phyloP scores from a whole-genome alignment of 2,329 filamentous ascomycete genomes.

The Seiridium unicorne region DNA sequence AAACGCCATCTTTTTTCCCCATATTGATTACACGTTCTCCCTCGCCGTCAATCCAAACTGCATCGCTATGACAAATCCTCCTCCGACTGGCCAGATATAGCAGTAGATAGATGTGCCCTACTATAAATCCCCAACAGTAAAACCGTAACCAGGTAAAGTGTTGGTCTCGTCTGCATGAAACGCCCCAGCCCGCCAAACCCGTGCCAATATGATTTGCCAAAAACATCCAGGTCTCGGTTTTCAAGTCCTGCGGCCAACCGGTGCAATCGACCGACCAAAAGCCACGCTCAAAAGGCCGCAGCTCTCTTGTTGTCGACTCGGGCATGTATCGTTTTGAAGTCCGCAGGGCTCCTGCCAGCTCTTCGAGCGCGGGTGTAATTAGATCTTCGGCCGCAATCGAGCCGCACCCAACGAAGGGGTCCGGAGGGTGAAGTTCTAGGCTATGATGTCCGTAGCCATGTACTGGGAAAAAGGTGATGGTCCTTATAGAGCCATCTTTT shows the following conservation, averaged over 20 bases:
- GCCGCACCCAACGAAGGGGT: slow-evolving; percentile 46
- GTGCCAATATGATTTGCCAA: slow-evolving; percentile 58
- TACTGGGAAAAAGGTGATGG: slow-evolving; percentile 19
- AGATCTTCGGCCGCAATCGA: slow-evolving; percentile 46
- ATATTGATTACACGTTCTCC: slow-evolving; percentile 50
- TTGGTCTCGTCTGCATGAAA: slow-evolving; percentile 52
- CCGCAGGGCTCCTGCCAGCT: slow-evolving; percentile 52
- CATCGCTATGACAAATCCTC: slow-evolving; percentile 54
- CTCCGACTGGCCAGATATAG: slow-evolving; percentile 71
- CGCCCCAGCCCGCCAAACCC: slow-evolving; percentile 65
- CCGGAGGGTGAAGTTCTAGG: slow-evolving; percentile 53
- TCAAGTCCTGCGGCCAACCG: slow-evolving; percentile 48
- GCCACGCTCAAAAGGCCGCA: slow-evolving; percentile 67
- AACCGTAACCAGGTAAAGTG: slow-evolving; percentile 54
- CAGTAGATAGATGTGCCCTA: slow-evolving; percentile 71
- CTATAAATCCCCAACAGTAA: slow-evolving; percentile 77
- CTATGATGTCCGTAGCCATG: slow-evolving; percentile 27
- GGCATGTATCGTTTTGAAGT: slow-evolving; percentile 55
- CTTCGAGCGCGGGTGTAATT: slow-evolving; percentile 53
- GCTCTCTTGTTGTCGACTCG: slow-evolving; percentile 40
- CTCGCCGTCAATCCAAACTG: slow-evolving; percentile 66
- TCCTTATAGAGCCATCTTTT: slow-evolving; percentile 2
- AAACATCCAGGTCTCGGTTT: slow-evolving; percentile 59
- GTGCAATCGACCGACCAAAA: slow-evolving; percentile 69
- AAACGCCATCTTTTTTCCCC: slow-evolving; percentile 21